Base-by-base conservation (phyloP, 148 eudicot species). In the Silene uniflora region DNA sequence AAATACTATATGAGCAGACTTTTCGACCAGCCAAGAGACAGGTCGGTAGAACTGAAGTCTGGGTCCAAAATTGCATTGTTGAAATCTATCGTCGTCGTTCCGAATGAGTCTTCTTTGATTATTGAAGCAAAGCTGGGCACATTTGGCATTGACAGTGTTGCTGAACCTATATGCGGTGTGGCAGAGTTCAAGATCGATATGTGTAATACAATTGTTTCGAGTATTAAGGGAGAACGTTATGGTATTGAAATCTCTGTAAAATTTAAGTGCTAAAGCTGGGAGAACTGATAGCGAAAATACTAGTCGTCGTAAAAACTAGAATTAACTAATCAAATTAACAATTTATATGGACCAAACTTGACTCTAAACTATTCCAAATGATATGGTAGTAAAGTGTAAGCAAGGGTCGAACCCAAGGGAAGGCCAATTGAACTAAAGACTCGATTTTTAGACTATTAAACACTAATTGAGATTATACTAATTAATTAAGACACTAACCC, bases 61-160 rank as follows among this genome's bases (percentile, higher is more conserved):
- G 69, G 69, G 13, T 47, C 47, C 8, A 22, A 44, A 17, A 42
- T 73, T 44, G 4, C 39, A 12, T 7, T 62, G 69, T 46, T 47
- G 3, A 73, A 65, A 23, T 73, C 55, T 73, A 22, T 60, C n/a
- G 29, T 73, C 18, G 56, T n/a, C n/a, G 56, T 61, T 22, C 76
- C 76, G 9, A 12, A 21, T 10, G 0, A 4, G 52, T 44, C 76
- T 2, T 42, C 58, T 32, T 49, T 73, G 0, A 61, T 73, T 3
- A 25, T 73, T 14, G 59, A 73, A 73, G 68, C 56, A 2, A 21
- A 73, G 39, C 62, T 73, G 23, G 17, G 3, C 5, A 68, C 67
- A 22, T 7, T 60, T 23, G 52, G 27, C 8, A 22, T n/a, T 39
- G 21, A 39, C 56, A 35, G 24, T 10, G 27, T 32, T 9, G 19